Evolutionary conservation across 1,284 basidiomycete species (phyloP).

Genomic region (Cutaneotrichosporon sp.): DNA sequence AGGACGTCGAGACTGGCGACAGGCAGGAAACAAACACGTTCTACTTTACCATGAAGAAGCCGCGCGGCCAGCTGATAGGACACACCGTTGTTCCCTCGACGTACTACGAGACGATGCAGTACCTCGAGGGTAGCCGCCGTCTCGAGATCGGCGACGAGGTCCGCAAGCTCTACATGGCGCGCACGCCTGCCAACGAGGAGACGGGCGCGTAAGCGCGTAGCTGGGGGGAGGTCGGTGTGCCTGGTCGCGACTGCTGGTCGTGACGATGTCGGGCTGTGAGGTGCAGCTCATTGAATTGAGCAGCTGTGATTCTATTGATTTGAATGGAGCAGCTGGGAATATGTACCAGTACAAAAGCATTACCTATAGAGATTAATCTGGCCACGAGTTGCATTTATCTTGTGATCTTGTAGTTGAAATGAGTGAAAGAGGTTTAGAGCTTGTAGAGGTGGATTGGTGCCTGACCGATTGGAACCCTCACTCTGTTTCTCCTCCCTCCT

Average conservation of each 20-base stretch:
- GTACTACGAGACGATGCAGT: constrained; percentile 71
- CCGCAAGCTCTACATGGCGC: constrained; percentile 44
- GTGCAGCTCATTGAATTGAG: too few species aligned
- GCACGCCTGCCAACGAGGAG: not conserved
- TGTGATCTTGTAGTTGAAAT: too few species aligned
- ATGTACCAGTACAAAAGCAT: too few species aligned
- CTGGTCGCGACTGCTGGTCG: not conserved
- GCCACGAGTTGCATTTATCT: too few species aligned
- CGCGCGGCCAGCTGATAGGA: constrained; percentile 51
- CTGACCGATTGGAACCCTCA: not conserved
- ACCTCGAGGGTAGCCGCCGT: constrained; percentile 70
- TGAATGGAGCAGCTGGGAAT: too few species aligned
- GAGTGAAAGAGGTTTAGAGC: too few species aligned
- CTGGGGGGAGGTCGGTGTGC: not conserved
- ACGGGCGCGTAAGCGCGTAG: not conserved
- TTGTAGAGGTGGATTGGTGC: not conserved
- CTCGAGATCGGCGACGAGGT: constrained; percentile 51
- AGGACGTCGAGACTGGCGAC: constrained; percentile 67
- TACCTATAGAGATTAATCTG: too few species aligned
- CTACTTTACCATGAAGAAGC: constrained; percentile 51
- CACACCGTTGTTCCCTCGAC: constrained; percentile 63
- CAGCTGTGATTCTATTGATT: too few species aligned
- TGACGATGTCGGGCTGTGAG: too few species aligned
- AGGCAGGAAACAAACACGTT: constrained; percentile 56
- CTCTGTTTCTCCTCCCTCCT: not conserved